Base-by-base conservation (phyloP, 2,329 filamentous ascomycete species). In the Fusarium verticillioides region DNA sequence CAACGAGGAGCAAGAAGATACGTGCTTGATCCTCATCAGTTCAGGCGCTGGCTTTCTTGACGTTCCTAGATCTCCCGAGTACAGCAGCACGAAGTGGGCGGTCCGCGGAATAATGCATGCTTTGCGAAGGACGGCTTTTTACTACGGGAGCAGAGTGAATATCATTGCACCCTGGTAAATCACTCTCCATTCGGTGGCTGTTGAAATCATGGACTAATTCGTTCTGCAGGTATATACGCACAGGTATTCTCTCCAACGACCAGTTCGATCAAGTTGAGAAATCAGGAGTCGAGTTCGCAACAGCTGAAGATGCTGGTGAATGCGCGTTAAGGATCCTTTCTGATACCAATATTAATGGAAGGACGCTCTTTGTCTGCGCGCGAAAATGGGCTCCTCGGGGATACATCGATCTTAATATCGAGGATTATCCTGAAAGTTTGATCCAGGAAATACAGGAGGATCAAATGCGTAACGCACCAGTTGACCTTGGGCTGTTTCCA, bases 81-180 rank as follows among this genome's bases (percentile, higher is more conserved):
- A 66, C 7, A 65, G 63, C 9, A 66, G 63, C 7, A 66, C 50
- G 1, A 66, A 65, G 7, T 66, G 63, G 63, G 63, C 60, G 7
- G 50, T 65, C 6, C 63, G 50, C 7, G 50, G 63, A 32, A 65
- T 66, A 4, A 65, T 66, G 63, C 63, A 65, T 23, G 26, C 61
- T 16, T 18, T 66, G 10, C 10, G 63, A 28, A 30, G 63, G 16
- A 66, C 44, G 2, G 13, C 63, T 3, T 66, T 66, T 0, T 66
- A 44, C 5, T 59, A 52, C 30, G 39, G 50, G 4, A 59, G 61
- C 7, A n/a, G 63, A 16, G 61, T 66, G 11, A 66, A 66, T 15
- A 28, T 52, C 0, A 66, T 66, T 2, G 44, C 50, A 0, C 63
- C 61, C 4, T 66, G 63, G 61, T 66, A 39, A 1, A 16, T 23